Evolutionary conservation across 1,139 yeast genomes (phyloP), one percentile per base, ranked within the genome.

Genomic region (Hyphopichia pseudoburtonii): DNA sequence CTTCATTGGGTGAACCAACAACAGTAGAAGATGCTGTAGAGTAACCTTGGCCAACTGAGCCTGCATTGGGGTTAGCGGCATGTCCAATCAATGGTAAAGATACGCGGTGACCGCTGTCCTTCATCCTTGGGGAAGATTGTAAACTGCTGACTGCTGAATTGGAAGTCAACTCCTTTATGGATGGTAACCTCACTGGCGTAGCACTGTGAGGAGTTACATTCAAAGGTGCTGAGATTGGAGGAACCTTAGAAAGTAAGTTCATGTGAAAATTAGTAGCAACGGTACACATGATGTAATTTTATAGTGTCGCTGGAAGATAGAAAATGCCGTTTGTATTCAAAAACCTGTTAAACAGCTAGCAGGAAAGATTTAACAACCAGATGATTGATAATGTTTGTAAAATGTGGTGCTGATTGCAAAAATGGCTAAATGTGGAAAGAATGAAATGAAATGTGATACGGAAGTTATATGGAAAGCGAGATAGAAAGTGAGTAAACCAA

Each of bases 91-190:
- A 28, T n/a, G 12, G 12, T 28, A 32, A 11, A 10, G 23, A 21
- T 7, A 10, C 9, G 10, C 23, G 23, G 23, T 21, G 23, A 21
- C 23, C 23, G 7, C 10, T 10, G 4, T 28, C 30, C 19, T 28
- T 32, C 12, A 28, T 12, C 12, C 33, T 35, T 15, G 48, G 45
- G 19, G 48, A 40, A 9, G 30, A n/a, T 12, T 23, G 31, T 10
- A 28, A n/a, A 15, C 22, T 17, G 21, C 14, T 10, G 16, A 45
- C 36, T 5, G 54, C 41, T 17, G 52, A 44, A 12, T 45, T 35
- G 11, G 55, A 47, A n/a, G 70, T 63, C 46, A 66, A 55, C 42
- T 66, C 70, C 42, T 54, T 58, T 35, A 66, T 64, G 4, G 69
- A 59, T 12, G 71, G 70, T 44, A 65, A 57, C 42, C 53, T 60